Conservation (phyloP, 1,139 yeast genomes). For the Arxiozyma telluris region DNA sequence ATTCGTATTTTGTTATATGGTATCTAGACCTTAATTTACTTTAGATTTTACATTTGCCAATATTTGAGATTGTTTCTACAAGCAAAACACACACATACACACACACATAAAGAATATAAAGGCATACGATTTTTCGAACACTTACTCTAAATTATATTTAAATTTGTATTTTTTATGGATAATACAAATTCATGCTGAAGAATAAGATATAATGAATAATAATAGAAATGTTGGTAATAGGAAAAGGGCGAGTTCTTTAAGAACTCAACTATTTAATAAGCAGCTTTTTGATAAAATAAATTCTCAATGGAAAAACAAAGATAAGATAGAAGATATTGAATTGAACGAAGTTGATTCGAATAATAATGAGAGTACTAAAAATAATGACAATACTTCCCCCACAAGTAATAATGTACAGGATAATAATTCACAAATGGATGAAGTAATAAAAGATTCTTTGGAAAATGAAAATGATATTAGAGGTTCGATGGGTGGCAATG, state of each 20-base stretch:
- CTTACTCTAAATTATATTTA: too few species aligned
- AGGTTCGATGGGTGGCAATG: slow-evolving; percentile 10
- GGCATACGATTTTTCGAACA: background rate
- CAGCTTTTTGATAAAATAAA: slow-evolving; percentile 25
- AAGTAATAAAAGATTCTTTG: slow-evolving; percentile 14
- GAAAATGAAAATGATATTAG: slow-evolving; percentile 16
- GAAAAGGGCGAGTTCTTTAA: slow-evolving; percentile 62
- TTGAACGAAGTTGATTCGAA: background rate
- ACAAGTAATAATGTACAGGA: background rate
- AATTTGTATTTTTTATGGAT: background rate
- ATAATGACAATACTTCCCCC: background rate
- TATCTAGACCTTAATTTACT: too few species aligned
- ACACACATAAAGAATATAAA: too few species aligned
- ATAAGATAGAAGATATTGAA: background rate
- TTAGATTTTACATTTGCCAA: too few species aligned
- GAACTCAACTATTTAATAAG: slow-evolving; percentile 65
- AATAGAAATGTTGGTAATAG: slow-evolving; percentile 31
- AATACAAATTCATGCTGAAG: background rate
- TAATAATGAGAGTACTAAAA: background rate
- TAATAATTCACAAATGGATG: background rate
- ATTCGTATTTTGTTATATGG: too few species aligned
- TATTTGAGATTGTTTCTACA: too few species aligned
- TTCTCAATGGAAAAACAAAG: slow-evolving; percentile 3
- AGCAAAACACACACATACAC: too few species aligned
- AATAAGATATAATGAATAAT: background rate